These are phyloP conservation scores for Hebeloma cylindrosporum DNA, from an alignment of 768 basidiomycete genomes.

Conservation along the genomic window DNA sequence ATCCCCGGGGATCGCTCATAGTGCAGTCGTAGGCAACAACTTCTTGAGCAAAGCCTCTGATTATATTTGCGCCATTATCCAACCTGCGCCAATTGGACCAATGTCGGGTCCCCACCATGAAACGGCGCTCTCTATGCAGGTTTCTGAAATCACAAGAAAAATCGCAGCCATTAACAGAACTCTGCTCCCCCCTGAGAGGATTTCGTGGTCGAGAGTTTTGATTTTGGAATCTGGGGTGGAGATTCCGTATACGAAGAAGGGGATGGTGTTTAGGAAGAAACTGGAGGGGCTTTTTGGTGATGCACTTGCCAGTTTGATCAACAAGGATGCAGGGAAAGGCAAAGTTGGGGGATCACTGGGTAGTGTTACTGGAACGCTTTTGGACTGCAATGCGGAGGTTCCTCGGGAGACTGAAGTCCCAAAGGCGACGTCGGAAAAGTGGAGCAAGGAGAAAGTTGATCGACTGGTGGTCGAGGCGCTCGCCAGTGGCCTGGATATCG, in stretches of 20 bases:
- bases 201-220: conserved; percentile 26
- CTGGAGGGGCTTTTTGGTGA: conserved; percentile 25
- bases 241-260: conserved; percentile 28
- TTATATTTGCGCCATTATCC: conserved; percentile 24
- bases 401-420: too few relatives aligned
- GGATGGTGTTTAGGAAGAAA: conserved; percentile 29
- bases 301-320: conserved; percentile 10
- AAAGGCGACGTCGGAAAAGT: too few relatives aligned
- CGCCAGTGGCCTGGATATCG: conserved; percentile 14
- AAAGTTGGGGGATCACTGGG: too few relatives aligned
- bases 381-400: too few relatives aligned
- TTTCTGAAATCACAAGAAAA: conserved; percentile 20
- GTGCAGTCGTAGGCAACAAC: conserved; percentile 30
- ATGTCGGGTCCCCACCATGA: background rate
- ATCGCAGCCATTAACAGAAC: conserved; percentile 26
- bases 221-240: conserved; percentile 20
- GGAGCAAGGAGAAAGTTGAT: conserved; percentile 8
- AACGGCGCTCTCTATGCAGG: background rate
- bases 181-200: conserved; percentile 26
- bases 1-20: conserved; percentile 18
- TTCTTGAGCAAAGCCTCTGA: conserved; percentile 24
- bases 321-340: background rate
- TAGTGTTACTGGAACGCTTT: too few relatives aligned
- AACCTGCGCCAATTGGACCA: conserved; percentile 7
- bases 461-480: conserved; percentile 13